phyloP scores from a whole-genome alignment of 345 rosid genomes.

The Schrenkiella parvula region DNA sequence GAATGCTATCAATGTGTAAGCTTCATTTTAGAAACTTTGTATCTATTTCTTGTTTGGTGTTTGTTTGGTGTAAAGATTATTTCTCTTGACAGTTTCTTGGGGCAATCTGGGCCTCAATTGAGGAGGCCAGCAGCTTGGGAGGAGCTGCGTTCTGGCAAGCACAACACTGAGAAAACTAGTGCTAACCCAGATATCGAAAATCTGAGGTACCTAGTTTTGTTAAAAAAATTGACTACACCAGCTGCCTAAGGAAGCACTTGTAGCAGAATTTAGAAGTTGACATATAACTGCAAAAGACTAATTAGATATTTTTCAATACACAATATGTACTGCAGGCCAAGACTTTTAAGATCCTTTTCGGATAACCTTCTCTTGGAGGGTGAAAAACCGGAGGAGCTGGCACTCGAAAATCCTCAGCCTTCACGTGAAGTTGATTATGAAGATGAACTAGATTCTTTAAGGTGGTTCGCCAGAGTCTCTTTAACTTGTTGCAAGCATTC shows the following conservation, averaged over 20 bases:
- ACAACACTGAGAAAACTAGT: slow-evolving; percentile 15
- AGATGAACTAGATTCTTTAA: slow-evolving; percentile 20
- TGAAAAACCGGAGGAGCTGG: slow-evolving; percentile 26
- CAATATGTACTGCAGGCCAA: slow-evolving; percentile 21
- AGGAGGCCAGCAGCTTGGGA: slow-evolving; percentile 27
- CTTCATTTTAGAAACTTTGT: not conserved
- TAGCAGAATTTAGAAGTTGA: not conserved
- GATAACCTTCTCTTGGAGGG: slow-evolving; percentile 11
- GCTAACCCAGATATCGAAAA: slow-evolving; percentile 23
- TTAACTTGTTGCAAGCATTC: not conserved
- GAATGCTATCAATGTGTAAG: slow-evolving; percentile 31
- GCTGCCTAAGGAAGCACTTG: not conserved
- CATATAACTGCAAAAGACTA: not conserved
- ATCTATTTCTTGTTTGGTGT: not conserved
- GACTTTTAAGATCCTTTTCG: slow-evolving; percentile 22
- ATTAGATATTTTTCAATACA: not conserved
- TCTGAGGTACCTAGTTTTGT: slow-evolving; percentile 3
- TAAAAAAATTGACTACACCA: not conserved
- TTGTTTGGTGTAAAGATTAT: not conserved
- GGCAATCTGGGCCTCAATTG: slow-evolving; percentile 24
- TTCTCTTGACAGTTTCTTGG: slow-evolving; percentile 25
- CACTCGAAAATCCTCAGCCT: not conserved
- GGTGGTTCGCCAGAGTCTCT: not conserved
- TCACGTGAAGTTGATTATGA: slow-evolving; percentile 20
- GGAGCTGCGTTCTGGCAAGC: slow-evolving; percentile 29